Conservation (phyloP, 805 yeast genomes). For the Yamadazyma paraphyllophila region DNA sequence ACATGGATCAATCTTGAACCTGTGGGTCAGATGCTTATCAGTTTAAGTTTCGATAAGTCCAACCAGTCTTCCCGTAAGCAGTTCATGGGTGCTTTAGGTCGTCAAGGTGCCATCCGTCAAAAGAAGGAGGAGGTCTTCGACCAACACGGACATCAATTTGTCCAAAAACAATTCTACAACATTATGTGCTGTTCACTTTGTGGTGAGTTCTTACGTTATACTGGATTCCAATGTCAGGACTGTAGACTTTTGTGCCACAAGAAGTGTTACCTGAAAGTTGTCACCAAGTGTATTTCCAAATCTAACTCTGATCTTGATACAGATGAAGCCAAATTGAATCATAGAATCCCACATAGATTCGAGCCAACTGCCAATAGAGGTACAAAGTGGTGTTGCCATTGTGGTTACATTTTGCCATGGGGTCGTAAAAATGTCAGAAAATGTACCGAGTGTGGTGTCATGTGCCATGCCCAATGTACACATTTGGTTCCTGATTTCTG, state of each 20-base stretch:
- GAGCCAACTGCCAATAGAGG: constrained; percentile 90
- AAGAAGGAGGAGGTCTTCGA: constrained; percentile 88
- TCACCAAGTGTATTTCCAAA: constrained; percentile 79
- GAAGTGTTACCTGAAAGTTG: constrained; percentile 76
- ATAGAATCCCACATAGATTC: constrained; percentile 95
- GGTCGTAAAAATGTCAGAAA: constrained; percentile 90
- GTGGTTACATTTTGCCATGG: constrained; percentile 96
- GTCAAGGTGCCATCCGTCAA: constrained; percentile 98
- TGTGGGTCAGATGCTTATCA: constrained; percentile 81
- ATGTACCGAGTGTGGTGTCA: constrained; percentile 90
- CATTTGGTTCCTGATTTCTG: constrained; percentile 97
- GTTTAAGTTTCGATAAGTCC: constrained; percentile 74
- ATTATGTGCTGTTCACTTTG: constrained; percentile 98
- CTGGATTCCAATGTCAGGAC: constrained; percentile 85
- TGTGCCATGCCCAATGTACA: constrained; percentile 91
- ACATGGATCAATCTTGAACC: constrained; percentile 94
- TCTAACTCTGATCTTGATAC: constrained; percentile 62
- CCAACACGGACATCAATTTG: constrained; percentile 96
- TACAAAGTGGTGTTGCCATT: constrained; percentile 99
- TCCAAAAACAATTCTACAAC: constrained; percentile 90
- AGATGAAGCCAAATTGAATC: constrained; percentile 82
- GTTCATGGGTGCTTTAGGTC: constrained; percentile 51
- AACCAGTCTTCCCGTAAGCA: constrained; percentile 34
- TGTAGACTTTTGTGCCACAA: constrained; percentile 79
- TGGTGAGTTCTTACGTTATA: constrained; percentile 87